These are phyloP conservation scores for Linum usitatissimum DNA, from an alignment of 345 rosid species.

Conservation along the genomic window DNA sequence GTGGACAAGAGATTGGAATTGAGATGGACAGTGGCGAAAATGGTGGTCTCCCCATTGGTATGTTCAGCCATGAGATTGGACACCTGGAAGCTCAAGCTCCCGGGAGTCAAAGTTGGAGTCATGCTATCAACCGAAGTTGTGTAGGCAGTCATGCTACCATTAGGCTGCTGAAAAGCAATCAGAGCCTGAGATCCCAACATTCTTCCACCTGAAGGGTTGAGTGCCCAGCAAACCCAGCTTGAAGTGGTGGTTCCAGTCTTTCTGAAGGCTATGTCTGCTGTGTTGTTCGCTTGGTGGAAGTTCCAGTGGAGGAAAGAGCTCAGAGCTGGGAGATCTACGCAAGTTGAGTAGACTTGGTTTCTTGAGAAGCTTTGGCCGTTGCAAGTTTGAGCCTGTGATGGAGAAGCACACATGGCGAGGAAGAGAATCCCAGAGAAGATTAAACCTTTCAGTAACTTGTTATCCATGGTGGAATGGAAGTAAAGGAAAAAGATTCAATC, in stretches of 20 bases:
- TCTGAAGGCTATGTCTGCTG: constrained; percentile 56
- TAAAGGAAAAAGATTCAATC: background rate
- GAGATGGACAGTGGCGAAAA: constrained; percentile 15
- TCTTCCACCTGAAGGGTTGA: constrained; percentile 29
- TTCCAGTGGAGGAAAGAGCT: constrained; percentile 65
- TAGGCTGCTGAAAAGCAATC: constrained; percentile 38
- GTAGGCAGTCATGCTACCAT: constrained; percentile 27
- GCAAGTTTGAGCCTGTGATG: constrained; percentile 35
- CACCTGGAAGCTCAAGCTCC: constrained; percentile 16
- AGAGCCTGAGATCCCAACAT: constrained; percentile 61
- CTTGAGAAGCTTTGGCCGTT: constrained; percentile 20
- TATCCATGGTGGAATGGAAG: constrained; percentile 11
- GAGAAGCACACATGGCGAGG: constrained; percentile 8
- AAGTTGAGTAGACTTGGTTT: constrained; percentile 20
- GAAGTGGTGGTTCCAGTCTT: constrained; percentile 26
- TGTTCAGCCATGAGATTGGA: constrained; percentile 17
- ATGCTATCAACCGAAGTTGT: constrained; percentile 16
- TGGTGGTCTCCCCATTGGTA: constrained; percentile 13
- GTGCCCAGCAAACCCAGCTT: constrained; percentile 58
- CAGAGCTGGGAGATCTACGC: constrained; percentile 35
- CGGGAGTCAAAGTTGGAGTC: background rate
- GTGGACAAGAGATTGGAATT: constrained; percentile 8
- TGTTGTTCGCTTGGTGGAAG: constrained; percentile 20
- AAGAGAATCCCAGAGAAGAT: constrained; percentile 11
- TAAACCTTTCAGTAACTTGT: background rate